Conservation (phyloP, 2,329 filamentous ascomycete species). For the Ceratocystis cubensis region DNA sequence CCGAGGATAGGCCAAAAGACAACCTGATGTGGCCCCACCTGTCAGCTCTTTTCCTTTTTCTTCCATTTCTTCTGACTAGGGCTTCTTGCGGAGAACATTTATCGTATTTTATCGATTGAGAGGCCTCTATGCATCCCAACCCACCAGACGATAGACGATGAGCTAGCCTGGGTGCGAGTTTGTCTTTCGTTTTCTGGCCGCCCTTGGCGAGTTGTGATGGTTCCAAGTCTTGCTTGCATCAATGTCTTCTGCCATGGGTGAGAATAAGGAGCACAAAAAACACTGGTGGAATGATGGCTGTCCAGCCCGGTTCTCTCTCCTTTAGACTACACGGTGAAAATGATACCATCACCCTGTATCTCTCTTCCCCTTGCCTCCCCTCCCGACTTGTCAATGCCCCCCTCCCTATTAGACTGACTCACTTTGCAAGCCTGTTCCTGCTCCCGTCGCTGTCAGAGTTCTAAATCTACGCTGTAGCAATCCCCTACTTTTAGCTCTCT, state of each 20-base stretch:
- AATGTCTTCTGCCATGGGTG: too few species aligned
- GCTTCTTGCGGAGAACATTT: background rate
- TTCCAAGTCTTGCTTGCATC: too few species aligned
- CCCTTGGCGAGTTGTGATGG: background rate
- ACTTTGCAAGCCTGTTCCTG: background rate
- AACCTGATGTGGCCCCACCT: slow-evolving; percentile 6
- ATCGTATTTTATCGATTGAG: background rate
- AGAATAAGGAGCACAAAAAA: background rate
- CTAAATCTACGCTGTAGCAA: background rate
- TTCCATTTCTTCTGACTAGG: background rate
- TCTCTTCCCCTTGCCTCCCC: background rate
- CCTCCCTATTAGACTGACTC: background rate
- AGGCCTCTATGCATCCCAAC: background rate
- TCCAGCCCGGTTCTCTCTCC: background rate
- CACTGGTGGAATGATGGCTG: background rate
- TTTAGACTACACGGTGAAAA: background rate
- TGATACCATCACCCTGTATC: background rate
- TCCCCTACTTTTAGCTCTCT: slow-evolving; percentile 3
- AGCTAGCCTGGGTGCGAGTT: background rate
- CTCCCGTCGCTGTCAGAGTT: background rate
- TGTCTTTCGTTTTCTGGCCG: background rate
- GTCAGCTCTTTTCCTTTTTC: slow-evolving; percentile 13
- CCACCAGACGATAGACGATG: background rate
- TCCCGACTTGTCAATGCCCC: background rate
- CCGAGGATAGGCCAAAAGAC: slow-evolving; percentile 11